Base-by-base conservation (phyloP, 371 early-diverging fungal species). In the Cladochytrium tenue region DNA sequence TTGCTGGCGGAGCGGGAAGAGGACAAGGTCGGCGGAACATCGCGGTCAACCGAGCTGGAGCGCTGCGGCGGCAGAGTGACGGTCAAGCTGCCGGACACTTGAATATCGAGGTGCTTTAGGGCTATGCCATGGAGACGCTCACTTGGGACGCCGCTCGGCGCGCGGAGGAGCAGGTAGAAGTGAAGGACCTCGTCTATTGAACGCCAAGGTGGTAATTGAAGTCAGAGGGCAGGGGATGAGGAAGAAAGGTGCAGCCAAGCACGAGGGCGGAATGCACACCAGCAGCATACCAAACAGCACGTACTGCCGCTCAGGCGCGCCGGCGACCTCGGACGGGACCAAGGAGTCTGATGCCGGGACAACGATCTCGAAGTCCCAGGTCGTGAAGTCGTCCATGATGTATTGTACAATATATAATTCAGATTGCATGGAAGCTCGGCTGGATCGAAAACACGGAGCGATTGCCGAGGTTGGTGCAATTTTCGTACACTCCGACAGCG, bases 11-110 rank as follows among this genome's bases (percentile, higher is more conserved):
- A n/a, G n/a, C n/a, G n/a, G n/a, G n/a, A n/a, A n/a, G n/a, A n/a
- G n/a, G n/a, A n/a, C n/a, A n/a, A n/a, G n/a, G n/a, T n/a, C n/a
- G n/a, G n/a, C n/a, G n/a, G n/a, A n/a, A n/a, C n/a, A n/a, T n/a
- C n/a, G n/a, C n/a, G n/a, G n/a, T n/a, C n/a, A n/a, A n/a, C n/a
- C n/a, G n/a, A n/a, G n/a, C n/a, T n/a, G n/a, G n/a, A n/a, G 90
- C 90, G 28, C 81, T 98, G 64, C 95, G 95, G 77, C 84, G 93
- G 25, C 97, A 98, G 75, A 89, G 90, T 20, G 76, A 75, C 27
- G 56, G 80, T 43, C 13, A 43, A 20, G 43, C 43, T 43, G 7
- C 43, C 43, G 13, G 43, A 43, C 13, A 43, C 20, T 20, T 43
- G 43, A 20, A 43, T 20, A 20, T 43, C 43, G 13, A 43, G 43